Percentiles rank a stretch among this genome's conserved stretches.
These are phyloP conservation scores for Monosporascus sp. DNA, from an alignment of 2,329 filamentous ascomycete species.

Conservation along the genomic window DNA sequence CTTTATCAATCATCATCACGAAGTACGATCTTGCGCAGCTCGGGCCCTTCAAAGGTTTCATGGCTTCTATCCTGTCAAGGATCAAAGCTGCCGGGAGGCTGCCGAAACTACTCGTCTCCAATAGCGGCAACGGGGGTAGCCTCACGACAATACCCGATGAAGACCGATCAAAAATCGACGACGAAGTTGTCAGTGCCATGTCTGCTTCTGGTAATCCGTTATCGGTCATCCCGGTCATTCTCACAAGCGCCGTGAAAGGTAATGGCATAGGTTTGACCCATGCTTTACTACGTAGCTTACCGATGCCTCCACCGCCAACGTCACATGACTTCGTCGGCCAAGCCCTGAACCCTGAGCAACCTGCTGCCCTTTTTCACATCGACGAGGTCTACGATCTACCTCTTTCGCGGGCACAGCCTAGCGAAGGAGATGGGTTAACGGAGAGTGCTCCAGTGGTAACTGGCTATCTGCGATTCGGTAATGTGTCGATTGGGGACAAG, in stretches of 20 bases:
- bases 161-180: constrained; percentile 54
- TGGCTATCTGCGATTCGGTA: constrained; percentile 76
- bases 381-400: constrained; percentile 83
- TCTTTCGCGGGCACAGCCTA: constrained; percentile 49
- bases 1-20: constrained; percentile 77
- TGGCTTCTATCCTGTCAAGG: constrained; percentile 68
- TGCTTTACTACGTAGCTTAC: constrained; percentile 71
- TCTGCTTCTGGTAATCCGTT: constrained; percentile 34
- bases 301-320: constrained; percentile 55
- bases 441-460: constrained; percentile 60
- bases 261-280: constrained; percentile 77
- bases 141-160: constrained; percentile 49
- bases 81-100: constrained; percentile 71
- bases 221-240: constrained; percentile 70
- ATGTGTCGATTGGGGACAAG: constrained; percentile 69
- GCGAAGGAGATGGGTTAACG: constrained; percentile 15
- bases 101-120: constrained; percentile 65
- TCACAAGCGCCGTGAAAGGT: constrained; percentile 83
- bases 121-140: constrained; percentile 42
- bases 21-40: constrained; percentile 86
- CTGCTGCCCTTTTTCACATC: constrained; percentile 72
- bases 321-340: constrained; percentile 49
- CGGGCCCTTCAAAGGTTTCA: constrained; percentile 59
- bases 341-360: constrained; percentile 53
- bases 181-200: constrained; percentile 45